A percentile compares a stretch with the other conserved stretches of the same genome.
These are phyloP conservation scores for Carpinus viminea DNA, from an alignment of 306 rosid species.

Conservation along the genomic window DNA sequence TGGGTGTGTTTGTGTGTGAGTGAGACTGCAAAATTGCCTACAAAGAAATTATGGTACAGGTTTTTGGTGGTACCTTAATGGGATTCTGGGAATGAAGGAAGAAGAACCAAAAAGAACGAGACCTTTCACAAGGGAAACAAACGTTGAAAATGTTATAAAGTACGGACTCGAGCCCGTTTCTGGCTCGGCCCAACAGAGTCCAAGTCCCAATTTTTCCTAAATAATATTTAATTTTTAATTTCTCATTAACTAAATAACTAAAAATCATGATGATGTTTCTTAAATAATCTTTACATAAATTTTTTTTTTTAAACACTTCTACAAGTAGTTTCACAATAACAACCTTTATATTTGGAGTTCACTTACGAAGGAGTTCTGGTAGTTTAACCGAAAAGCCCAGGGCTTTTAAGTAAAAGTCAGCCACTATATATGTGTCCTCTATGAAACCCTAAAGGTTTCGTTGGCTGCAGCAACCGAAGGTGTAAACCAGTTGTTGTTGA, in stretches of 20 bases:
- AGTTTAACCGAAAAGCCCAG: background rate
- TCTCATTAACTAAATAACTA: too few relatives aligned
- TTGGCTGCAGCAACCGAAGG: slow-evolving; percentile 3
- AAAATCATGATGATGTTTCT: too few relatives aligned
- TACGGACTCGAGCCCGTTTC: background rate
- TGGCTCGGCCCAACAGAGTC: too few relatives aligned
- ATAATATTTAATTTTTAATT: too few relatives aligned
- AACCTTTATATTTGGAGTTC: background rate
- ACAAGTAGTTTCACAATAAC: background rate
- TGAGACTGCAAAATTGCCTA: background rate
- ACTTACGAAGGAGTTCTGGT: background rate
- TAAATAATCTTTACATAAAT: too few relatives aligned
- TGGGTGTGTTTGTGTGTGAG: background rate
- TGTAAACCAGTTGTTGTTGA: background rate
- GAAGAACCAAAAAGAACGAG: background rate
- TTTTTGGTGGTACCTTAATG: background rate
- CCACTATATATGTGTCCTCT: background rate
- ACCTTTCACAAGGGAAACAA: background rate
- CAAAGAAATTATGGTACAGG: background rate
- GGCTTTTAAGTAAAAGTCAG: background rate
- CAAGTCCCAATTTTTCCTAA: too few relatives aligned
- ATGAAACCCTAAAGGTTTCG: background rate
- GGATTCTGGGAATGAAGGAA: background rate
- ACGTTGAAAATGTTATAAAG: background rate
- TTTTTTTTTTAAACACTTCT: too few relatives aligned